These are phyloP conservation scores for Stephania cephalantha DNA, from an alignment of 164 flowering plant genomes.

Conservation along the genomic window DNA sequence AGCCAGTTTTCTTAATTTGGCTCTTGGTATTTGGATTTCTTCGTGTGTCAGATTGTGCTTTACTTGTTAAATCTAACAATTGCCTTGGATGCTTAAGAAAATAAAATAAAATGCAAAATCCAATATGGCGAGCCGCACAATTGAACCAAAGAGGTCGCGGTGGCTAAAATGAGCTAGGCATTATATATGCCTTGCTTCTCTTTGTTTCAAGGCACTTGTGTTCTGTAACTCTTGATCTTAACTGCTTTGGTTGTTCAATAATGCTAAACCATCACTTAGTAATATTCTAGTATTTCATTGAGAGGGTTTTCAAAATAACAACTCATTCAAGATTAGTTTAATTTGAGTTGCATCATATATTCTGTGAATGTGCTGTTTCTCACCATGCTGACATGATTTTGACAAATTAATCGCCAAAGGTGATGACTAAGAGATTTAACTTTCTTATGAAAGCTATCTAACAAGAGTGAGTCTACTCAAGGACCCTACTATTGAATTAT, in stretches of 20 bases:
- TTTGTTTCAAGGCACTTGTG: too few relatives aligned
- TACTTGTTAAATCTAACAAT: background rate
- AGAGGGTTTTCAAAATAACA: background rate
- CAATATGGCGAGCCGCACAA: background rate
- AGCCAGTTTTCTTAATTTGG: background rate
- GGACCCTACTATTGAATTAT: conserved; percentile 16
- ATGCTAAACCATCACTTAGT: background rate
- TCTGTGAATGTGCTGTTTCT: background rate
- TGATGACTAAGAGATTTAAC: background rate
- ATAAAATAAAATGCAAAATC: background rate
- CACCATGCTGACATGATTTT: conserved; percentile 1
- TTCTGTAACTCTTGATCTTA: too few relatives aligned
- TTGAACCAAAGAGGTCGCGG: background rate
- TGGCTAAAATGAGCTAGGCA: too few relatives aligned
- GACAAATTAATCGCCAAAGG: background rate
- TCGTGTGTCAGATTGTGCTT: background rate
- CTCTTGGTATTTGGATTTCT: background rate
- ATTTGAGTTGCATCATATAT: background rate
- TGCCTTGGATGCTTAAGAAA: background rate
- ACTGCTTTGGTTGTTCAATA: background rate
- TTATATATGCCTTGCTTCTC: too few relatives aligned
- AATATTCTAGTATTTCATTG: background rate
- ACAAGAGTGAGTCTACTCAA: conserved; percentile 9
- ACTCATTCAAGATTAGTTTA: background rate
- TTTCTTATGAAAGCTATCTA: background rate